These are phyloP conservation scores for Colletotrichum paranaense DNA, from an alignment of 2,329 filamentous ascomycete genomes.

Conservation along the genomic window DNA sequence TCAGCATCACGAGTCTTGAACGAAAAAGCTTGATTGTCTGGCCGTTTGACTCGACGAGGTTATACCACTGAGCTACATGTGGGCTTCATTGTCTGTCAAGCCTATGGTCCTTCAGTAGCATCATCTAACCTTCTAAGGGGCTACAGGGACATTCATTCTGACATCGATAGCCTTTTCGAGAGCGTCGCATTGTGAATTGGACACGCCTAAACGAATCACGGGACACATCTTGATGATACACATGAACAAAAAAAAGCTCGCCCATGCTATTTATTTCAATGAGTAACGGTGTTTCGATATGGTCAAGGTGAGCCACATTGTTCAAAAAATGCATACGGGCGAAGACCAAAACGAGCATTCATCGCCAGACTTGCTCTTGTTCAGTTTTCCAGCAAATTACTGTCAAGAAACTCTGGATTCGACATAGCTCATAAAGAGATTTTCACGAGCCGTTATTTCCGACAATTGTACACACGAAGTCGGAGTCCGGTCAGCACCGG, in stretches of 20 bases:
- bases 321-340: background rate
- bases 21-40: background rate
- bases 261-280: background rate
- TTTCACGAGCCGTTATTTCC: background rate
- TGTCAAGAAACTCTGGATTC: background rate
- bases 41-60: background rate
- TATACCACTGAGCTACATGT: background rate
- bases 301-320: background rate
- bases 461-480: background rate
- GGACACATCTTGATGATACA: background rate
- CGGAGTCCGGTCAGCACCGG: background rate
- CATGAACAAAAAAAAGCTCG: background rate
- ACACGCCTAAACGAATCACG: background rate
- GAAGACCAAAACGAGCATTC: background rate
- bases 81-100: background rate
- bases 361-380: background rate
- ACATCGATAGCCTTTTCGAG: background rate
- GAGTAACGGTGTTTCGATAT: background rate
- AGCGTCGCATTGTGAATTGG: background rate
- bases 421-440: background rate
- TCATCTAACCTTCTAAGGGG: background rate
- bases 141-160: background rate
- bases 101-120: background rate
- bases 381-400: background rate
- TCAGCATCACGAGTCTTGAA: background rate